Percentiles rank a stretch among this genome's conserved stretches.
These are phyloP conservation scores for Tricholoma saponaceum DNA, from an alignment of 768 basidiomycete species.

Conservation along the genomic window DNA sequence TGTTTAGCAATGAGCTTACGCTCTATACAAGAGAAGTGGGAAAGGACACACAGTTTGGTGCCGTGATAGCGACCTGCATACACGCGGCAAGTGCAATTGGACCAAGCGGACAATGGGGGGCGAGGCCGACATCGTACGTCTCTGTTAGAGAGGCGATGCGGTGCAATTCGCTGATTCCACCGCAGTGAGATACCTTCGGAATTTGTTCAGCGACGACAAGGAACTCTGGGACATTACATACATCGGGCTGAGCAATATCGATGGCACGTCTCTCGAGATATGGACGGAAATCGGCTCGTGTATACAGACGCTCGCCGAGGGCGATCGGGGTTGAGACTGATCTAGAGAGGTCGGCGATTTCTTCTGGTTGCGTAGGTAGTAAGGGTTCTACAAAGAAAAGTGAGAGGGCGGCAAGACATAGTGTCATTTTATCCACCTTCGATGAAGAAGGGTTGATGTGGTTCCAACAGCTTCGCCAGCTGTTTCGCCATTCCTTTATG, in stretches of 20 bases:
- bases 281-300: slow-evolving; percentile 57
- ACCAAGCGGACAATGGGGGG: slow-evolving; percentile 67
- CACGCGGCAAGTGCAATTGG: slow-evolving; percentile 71
- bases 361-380: slow-evolving; percentile 47
- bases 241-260: slow-evolving; percentile 69
- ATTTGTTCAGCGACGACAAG: background rate
- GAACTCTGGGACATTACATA: slow-evolving; percentile 24
- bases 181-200: slow-evolving; percentile 50
- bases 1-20: background rate
- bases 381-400: slow-evolving; percentile 42
- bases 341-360: too few species aligned
- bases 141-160: slow-evolving; percentile 50
- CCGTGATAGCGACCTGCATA: slow-evolving; percentile 54
- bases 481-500: slow-evolving; percentile 71
- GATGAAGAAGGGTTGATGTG: slow-evolving; percentile 58
- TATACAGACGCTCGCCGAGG: slow-evolving; percentile 61
- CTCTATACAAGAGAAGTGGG: background rate
- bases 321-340: slow-evolving; percentile 32
- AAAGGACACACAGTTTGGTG: slow-evolving; percentile 50
- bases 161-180: slow-evolving; percentile 56
- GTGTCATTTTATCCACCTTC: slow-evolving; percentile 35
- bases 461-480: slow-evolving; percentile 57
- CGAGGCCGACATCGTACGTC: slow-evolving; percentile 68
- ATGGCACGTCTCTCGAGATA: slow-evolving; percentile 62
- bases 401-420: background rate